A percentile compares a stretch with the other conserved stretches of the same genome.
phyloP scores from a whole-genome alignment of 805 yeast genomes.

The Barnettozyma sucrosica region DNA sequence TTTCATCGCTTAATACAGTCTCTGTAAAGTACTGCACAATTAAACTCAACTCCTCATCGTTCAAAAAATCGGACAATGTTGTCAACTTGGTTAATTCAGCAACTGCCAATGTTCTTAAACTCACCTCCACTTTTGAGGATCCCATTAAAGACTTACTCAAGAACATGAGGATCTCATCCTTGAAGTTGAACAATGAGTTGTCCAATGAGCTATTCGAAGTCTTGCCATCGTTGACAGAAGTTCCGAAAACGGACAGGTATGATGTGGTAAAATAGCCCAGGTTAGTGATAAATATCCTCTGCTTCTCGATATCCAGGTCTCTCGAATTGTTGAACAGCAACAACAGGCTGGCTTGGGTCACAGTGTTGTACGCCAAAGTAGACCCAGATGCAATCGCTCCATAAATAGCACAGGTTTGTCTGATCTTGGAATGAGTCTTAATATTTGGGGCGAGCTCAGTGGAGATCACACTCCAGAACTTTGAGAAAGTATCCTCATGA shows the following conservation, averaged over 20 bases:
- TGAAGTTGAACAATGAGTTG: conserved; percentile 40
- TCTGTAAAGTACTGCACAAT: conserved; percentile 63
- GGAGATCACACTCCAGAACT: conserved; percentile 34
- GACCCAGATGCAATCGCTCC: conserved; percentile 50
- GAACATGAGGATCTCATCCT: conserved; percentile 63
- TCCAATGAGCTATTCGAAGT: conserved; percentile 9
- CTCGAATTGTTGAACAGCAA: conserved; percentile 32
- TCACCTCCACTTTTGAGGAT: conserved; percentile 61
- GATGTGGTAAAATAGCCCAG: conserved; percentile 53
- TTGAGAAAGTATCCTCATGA: conserved; percentile 30
- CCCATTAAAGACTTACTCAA: conserved; percentile 66
- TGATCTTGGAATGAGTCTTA: conserved; percentile 45
- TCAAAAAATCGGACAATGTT: conserved; percentile 43
- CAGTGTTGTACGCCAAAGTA: conserved; percentile 38
- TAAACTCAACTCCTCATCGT: conserved; percentile 49
- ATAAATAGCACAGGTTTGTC: conserved; percentile 58
- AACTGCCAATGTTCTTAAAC: conserved; percentile 60
- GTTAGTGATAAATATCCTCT: conserved; percentile 53
- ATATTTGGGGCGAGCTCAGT: conserved; percentile 53
- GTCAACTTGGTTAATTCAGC: conserved; percentile 57
- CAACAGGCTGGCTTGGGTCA: conserved; percentile 43
- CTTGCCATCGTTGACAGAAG: conserved; percentile 8
- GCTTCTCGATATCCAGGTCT: conserved; percentile 45
- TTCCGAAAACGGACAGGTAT: conserved; percentile 40
- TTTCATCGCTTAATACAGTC: conserved; percentile 44